Base-by-base conservation (phyloP, 2,329 filamentous ascomycete genomes). In the Trichoderma gracile region DNA sequence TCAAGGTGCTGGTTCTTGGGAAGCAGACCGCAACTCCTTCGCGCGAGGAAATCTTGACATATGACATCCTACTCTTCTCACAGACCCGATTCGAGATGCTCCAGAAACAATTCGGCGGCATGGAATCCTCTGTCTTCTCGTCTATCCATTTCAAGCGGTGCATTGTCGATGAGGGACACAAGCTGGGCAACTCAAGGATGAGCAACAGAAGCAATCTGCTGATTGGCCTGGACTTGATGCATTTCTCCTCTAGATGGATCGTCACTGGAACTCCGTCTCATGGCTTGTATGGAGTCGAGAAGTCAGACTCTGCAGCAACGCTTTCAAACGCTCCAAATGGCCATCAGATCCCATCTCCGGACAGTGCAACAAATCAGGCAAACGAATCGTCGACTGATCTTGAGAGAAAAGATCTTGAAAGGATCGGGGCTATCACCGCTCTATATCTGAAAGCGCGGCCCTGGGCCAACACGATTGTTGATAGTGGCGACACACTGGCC, bases 81-180 rank as follows among this genome's bases (percentile, higher is more conserved):
- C 87, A 89, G 45, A 81, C 81, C 21, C 84, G 89, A 0, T 92
- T 97, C 68, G 91, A 95, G 68, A 80, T 79, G 65, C 74, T 88
- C 79, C 78, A 70, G 53, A 74, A 66, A 72, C 78, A 70, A 57
- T 69, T 68, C 7, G 71, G 66, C 33, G 71, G 68, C 3, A 75
- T 67, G 43, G 78, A 65, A 38, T 73, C 82, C 10, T 90, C 87
- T 1, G 85, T 89, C 0, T 76, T 97, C 19, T 86, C 86, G 45
- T 77, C 85, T 8, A 76, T 97, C 3, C 92, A 92, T 69, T 97
- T 94, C 83, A 89, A 97, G 70, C 84, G 94, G 1, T 88, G 96
- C 53, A 93, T 98, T 52, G 89, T 96, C 19, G 94, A 98, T 68
- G 94, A 97, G 80, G 94, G 94, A 0, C 93, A 97, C 73, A 90